Base-by-base conservation (phyloP, 805 yeast species). In the Yarrowia bubula region DNA sequence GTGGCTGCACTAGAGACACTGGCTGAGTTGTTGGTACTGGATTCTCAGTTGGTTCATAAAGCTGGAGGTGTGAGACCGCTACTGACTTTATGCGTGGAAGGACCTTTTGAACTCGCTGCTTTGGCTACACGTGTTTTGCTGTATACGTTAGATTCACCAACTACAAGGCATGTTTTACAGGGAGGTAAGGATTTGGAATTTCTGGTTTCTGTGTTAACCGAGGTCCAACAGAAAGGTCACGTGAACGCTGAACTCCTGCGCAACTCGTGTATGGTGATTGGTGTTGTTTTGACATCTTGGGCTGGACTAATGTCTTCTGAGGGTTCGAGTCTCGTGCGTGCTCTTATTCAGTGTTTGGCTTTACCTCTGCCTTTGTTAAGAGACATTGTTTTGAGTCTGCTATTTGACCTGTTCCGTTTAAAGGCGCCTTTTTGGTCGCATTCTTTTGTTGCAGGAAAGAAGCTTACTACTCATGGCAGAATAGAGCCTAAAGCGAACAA, bases 151-250 rank as follows among this genome's bases (percentile, higher is more conserved):
- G 91, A 89, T 68, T 69, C 72, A 3, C 87, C 89, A 0, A 75
- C 77, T 0, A 77, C 86, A 1, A 74, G 93, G 41, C 74, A 76
- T 14, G 81, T 77, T 66, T 72, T 91, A 10, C 74, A 89, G 37
- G 81, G 84, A 39, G 89, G 89, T 10, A 79, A 80, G 22, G 90
- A 90, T 70, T 76, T 92, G 37, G 82, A 85, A 43, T 79, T 81
- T 8, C 72, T 93, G 8, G 76, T 90, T 0, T 82, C 92, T 0
- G 82, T 88, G n/a, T 88, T 89, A 70, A 85, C 95, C 14, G 92
- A 86, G 46, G 76, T 83, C 15, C 86, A 83, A 42, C 76, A 77
- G 17, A 78, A 78, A 63, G 78, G 80, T 8, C 83, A 83, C 61
- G 72, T 80, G 33, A 81, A 81, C 66, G 75, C 79, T 33, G 87